phyloP scores from a whole-genome alignment of 345 rosid species.

The Citrus glauca region DNA sequence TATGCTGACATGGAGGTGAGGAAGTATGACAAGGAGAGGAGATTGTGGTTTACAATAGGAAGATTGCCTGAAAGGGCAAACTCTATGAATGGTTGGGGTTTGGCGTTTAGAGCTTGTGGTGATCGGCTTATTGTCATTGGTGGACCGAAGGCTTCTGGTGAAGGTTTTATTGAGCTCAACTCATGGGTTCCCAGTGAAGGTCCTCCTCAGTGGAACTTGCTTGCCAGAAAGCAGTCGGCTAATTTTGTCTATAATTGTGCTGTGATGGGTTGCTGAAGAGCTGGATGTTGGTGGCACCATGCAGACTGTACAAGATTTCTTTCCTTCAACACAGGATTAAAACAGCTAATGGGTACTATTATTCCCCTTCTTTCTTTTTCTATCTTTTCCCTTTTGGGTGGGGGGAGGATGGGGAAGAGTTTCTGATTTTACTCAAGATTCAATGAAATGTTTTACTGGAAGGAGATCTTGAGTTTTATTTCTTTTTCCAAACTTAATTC shows the following conservation, averaged over 20 bases:
- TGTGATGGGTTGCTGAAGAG: slow-evolving; percentile 88
- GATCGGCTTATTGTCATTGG: slow-evolving; percentile 83
- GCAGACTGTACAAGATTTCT: slow-evolving; percentile 36
- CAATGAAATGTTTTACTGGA: slow-evolving; percentile 41
- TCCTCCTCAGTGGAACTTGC: slow-evolving; percentile 74
- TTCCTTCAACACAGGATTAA: slow-evolving; percentile 36
- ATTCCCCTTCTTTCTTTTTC: slow-evolving; percentile 30
- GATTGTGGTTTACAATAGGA: slow-evolving; percentile 65
- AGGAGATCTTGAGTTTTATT: slow-evolving; percentile 35
- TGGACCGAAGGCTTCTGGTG: slow-evolving; percentile 71
- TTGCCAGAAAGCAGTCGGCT: slow-evolving; percentile 66
- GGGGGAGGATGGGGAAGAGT: slow-evolving; percentile 39
- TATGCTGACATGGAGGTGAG: slow-evolving; percentile 76
- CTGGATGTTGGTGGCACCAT: slow-evolving; percentile 19
- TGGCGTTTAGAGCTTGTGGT: slow-evolving; percentile 93
- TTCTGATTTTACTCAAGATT: slow-evolving; percentile 56
- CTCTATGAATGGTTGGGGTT: slow-evolving; percentile 95
- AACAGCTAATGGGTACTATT: slow-evolving; percentile 54
- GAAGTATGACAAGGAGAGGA: slow-evolving; percentile 61
- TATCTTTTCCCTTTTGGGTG: slow-evolving; percentile 33
- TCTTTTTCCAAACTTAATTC: slow-evolving; percentile 22
- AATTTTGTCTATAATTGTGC: slow-evolving; percentile 96
- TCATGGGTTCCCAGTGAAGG: slow-evolving; percentile 80
- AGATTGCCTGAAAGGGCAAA: slow-evolving; percentile 77
- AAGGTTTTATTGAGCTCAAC: slow-evolving; percentile 78